Conservation (phyloP, 768 basidiomycete genomes). For the Boletus rubropictus region DNA sequence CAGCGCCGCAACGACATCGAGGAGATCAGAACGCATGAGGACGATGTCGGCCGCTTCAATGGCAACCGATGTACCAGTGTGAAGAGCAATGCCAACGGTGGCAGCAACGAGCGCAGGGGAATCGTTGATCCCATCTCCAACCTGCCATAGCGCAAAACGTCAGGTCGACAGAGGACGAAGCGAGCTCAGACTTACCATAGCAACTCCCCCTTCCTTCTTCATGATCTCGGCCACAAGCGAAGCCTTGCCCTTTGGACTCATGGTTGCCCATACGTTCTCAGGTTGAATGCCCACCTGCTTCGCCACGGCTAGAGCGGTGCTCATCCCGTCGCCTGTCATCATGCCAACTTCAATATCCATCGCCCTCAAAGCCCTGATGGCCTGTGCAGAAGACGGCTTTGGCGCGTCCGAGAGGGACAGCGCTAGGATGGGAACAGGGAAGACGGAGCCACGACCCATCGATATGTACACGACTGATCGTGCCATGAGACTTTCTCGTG, state of each 20-base stretch:
- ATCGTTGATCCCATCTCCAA: constrained; percentile 99
- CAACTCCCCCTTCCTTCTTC: constrained; percentile 73
- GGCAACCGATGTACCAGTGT: constrained; percentile 93
- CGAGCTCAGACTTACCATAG: constrained; percentile 62
- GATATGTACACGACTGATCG: constrained; percentile 88
- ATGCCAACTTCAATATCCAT: constrained; percentile 94
- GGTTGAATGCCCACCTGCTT: constrained; percentile 81
- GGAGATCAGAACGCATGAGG: constrained; percentile 92
- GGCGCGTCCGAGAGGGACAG: constrained; percentile 84
- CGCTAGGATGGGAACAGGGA: constrained; percentile 61
- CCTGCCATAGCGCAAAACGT: constrained; percentile 39
- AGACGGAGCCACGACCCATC: constrained; percentile 37
- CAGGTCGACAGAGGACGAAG: not conserved
- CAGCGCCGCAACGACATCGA: constrained; percentile 96
- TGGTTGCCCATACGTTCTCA: constrained; percentile 82
- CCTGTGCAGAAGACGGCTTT: constrained; percentile 78
- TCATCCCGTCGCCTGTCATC: constrained; percentile 89
- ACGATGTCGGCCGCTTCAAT: constrained; percentile 98
- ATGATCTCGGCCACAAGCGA: constrained; percentile 77
- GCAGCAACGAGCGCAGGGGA: constrained; percentile 95
- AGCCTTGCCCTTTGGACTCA: constrained; percentile 96
- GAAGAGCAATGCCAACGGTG: constrained; percentile 93
- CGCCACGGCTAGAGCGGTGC: constrained; percentile 84
- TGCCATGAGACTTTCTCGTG: constrained; percentile 62
- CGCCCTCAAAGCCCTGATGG: constrained; percentile 68